Percentiles rank a stretch among this genome's conserved stretches.
phyloP scores from a whole-genome alignment of 352 stramenopile species.

The Globisporangium splendens region DNA sequence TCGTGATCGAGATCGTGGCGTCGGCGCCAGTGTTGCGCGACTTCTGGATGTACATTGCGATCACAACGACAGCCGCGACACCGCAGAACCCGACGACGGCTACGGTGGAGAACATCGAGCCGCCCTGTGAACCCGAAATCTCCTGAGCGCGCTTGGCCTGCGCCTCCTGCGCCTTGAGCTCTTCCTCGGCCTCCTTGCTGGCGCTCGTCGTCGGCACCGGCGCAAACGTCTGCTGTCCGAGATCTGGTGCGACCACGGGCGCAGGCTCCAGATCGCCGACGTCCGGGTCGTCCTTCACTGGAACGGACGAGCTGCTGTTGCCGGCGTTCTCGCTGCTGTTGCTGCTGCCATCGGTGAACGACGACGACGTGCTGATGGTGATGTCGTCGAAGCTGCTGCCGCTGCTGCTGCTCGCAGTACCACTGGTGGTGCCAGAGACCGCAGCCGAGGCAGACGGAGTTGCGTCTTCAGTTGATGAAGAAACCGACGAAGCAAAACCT shows the following conservation, averaged over 20 bases:
- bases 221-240: constrained; percentile 10
- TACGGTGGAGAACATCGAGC: constrained; percentile 12
- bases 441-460: too few relatives aligned
- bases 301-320: constrained; percentile 5
- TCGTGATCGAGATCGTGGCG: constrained; percentile 32
- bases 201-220: constrained; percentile 15
- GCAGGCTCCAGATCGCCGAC: constrained; percentile 29
- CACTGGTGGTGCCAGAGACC: not conserved
- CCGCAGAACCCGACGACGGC: constrained; percentile 22
- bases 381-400: constrained; percentile 4
- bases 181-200: constrained; percentile 16
- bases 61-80: constrained; percentile 40
- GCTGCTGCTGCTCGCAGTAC: not conserved
- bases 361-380: constrained; percentile 3
- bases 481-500: not conserved
- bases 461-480: not conserved
- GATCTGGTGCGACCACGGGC: constrained; percentile 7
- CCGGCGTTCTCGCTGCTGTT: constrained; percentile 10
- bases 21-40: constrained; percentile 20
- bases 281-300: constrained; percentile 23
- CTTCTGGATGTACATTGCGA: constrained; percentile 50
- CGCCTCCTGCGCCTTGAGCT: constrained; percentile 38
- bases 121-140: constrained; percentile 20
- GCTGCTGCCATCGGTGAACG: constrained; percentile 2
- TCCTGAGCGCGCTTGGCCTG: constrained; percentile 36